Conservation (phyloP, 164 flowering plant species). For the Magnolia officinalis region DNA sequence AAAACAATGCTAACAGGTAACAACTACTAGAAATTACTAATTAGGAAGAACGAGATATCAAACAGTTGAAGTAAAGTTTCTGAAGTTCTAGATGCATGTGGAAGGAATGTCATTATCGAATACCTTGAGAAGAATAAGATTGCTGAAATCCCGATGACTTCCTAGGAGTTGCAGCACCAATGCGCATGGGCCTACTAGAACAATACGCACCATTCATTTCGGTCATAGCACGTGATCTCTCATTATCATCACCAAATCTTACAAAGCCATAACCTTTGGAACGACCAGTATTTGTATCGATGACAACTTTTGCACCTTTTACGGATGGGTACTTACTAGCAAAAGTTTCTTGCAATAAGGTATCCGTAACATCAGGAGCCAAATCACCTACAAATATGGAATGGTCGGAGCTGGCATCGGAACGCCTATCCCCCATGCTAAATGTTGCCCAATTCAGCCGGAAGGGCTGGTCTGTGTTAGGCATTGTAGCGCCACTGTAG, state of each 20-base stretch:
- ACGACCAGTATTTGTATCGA: slow-evolving; percentile 91
- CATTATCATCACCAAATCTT: slow-evolving; percentile 92
- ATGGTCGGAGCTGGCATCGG: slow-evolving; percentile 78
- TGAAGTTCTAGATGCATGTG: neutral
- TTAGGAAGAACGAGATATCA: neutral
- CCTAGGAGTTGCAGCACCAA: slow-evolving; percentile 90
- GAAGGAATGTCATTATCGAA: neutral
- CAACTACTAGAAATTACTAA: neutral
- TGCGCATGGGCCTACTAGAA: slow-evolving; percentile 93
- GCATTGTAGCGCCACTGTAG: slow-evolving; percentile 62
- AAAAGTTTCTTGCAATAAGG: slow-evolving; percentile 81
- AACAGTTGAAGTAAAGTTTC: neutral
- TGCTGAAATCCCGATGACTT: slow-evolving; percentile 81
- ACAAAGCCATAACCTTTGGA: slow-evolving; percentile 98
- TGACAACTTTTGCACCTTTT: slow-evolving; percentile 92
- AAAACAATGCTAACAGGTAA: neutral
- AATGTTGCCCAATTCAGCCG: slow-evolving; percentile 94
- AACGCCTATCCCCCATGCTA: slow-evolving; percentile 79
- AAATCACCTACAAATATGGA: slow-evolving; percentile 97
- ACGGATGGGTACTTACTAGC: slow-evolving; percentile 77
- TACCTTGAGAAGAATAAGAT: slow-evolving; percentile 67
- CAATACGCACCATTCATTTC: slow-evolving; percentile 94
- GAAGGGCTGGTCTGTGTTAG: slow-evolving; percentile 78
- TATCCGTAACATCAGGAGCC: slow-evolving; percentile 92
- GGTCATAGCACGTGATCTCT: slow-evolving; percentile 74